Evolutionary conservation across 2,329 filamentous ascomycete genomes (phyloP).

Genomic region (Aspergillus sclerotialis): DNA sequence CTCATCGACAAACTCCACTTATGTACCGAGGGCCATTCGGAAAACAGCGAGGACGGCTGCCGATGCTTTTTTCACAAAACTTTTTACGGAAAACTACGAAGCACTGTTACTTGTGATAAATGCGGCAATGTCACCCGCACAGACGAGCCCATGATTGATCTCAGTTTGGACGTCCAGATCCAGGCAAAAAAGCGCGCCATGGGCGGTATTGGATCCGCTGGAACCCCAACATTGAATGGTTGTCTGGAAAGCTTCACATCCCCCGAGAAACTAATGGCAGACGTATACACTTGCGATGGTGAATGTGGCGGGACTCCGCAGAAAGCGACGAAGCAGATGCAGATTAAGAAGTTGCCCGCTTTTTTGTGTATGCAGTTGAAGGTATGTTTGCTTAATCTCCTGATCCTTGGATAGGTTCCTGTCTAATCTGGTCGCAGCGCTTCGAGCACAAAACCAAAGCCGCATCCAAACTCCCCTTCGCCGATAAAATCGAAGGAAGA

Average conservation of each 20-base stretch:
- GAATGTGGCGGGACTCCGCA: constrained; percentile 66
- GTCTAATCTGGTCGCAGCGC: constrained; percentile 34
- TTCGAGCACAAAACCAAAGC: constrained; percentile 60
- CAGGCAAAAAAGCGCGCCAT: constrained; percentile 51
- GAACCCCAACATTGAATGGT: constrained; percentile 55
- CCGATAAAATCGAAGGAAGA: constrained; percentile 80
- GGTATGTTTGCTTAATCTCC: constrained; percentile 41
- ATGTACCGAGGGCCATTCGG: constrained; percentile 64
- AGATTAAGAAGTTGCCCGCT: constrained; percentile 77
- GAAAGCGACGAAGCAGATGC: constrained; percentile 75
- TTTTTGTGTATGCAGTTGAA: constrained; percentile 91
- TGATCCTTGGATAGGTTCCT: background rate
- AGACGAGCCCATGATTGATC: constrained; percentile 82
- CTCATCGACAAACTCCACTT: constrained; percentile 86
- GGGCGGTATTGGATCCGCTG: constrained; percentile 28
- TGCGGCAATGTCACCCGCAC: constrained; percentile 77
- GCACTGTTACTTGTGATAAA: constrained; percentile 82
- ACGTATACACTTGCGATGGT: constrained; percentile 78
- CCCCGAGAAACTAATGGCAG: constrained; percentile 64
- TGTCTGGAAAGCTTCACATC: constrained; percentile 86
- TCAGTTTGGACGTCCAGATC: constrained; percentile 78
- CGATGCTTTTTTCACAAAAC: constrained; percentile 89
- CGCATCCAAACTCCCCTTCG: constrained; percentile 48
- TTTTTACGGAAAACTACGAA: constrained; percentile 87
- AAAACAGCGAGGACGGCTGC: constrained; percentile 52